Conservation (phyloP, 176 grass and related monocot genomes). For the Aegilops sharonensis region DNA sequence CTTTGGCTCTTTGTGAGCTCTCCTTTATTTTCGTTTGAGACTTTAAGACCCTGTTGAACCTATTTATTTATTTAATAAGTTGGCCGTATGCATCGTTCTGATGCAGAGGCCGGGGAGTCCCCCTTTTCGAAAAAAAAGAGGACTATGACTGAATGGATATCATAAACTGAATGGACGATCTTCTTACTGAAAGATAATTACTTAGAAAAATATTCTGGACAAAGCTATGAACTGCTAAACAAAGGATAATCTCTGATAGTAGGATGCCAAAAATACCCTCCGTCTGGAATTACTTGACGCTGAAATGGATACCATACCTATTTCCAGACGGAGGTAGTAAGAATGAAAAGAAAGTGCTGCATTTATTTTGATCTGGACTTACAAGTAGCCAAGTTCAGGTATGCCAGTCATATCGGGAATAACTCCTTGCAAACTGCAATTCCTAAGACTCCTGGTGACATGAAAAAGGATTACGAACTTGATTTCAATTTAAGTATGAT, state of each 20-base stretch:
- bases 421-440: slow-evolving; percentile 83
- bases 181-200: slow-evolving; percentile 8
- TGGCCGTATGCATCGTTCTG: too few species aligned
- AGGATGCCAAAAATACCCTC: neutral
- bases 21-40: too few species aligned
- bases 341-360: neutral
- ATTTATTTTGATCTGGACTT: slow-evolving; percentile 39
- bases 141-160: too few species aligned
- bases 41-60: too few species aligned
- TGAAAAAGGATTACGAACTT: slow-evolving; percentile 8
- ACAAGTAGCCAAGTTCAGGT: slow-evolving; percentile 70
- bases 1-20: too few species aligned
- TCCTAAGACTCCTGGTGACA: slow-evolving; percentile 85
- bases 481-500: slow-evolving; percentile 17
- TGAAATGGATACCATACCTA: too few species aligned
- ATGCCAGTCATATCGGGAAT: slow-evolving; percentile 72
- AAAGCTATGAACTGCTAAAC: slow-evolving; percentile 10
- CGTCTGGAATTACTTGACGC: too few species aligned
- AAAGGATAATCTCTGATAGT: slow-evolving; percentile 18
- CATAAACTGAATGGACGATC: neutral
- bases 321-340: neutral
- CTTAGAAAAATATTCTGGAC: neutral
- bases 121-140: too few species aligned
- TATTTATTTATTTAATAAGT: too few species aligned
- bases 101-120: too few species aligned